phyloP scores from a whole-genome alignment of 2,329 filamentous ascomycete species.

The Exophiala aquamarina region DNA sequence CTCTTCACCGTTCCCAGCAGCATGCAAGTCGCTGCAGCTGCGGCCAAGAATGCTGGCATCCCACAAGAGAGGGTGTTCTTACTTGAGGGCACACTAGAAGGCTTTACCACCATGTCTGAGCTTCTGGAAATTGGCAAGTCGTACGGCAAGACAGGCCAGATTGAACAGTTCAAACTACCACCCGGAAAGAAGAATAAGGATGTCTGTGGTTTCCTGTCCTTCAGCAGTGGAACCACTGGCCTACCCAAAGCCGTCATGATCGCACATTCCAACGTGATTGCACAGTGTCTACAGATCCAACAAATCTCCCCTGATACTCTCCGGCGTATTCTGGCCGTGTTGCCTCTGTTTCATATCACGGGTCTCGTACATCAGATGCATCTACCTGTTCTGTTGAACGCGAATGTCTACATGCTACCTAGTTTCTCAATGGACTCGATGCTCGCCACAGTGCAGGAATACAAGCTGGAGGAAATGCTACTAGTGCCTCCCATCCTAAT shows the following conservation, averaged over 20 bases:
- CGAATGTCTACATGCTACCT: slow-evolving; percentile 65
- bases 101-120: slow-evolving; percentile 46
- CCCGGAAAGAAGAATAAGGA: slow-evolving; percentile 57
- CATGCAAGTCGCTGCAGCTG: slow-evolving; percentile 55
- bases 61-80: slow-evolving; percentile 54
- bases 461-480: slow-evolving; percentile 57
- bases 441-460: slow-evolving; percentile 53
- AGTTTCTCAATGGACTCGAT: slow-evolving; percentile 62
- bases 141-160: slow-evolving; percentile 45
- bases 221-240: slow-evolving; percentile 36
- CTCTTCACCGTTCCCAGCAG: slow-evolving; percentile 22
- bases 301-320: slow-evolving; percentile 52
- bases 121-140: slow-evolving; percentile 34
- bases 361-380: slow-evolving; percentile 64
- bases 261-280: slow-evolving; percentile 53
- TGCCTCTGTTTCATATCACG: slow-evolving; percentile 65
- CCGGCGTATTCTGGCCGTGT: slow-evolving; percentile 55
- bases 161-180: slow-evolving; percentile 50
- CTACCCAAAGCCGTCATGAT: slow-evolving; percentile 38
- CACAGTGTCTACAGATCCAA: slow-evolving; percentile 61
- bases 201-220: slow-evolving; percentile 50
- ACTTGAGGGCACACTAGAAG: slow-evolving; percentile 54
- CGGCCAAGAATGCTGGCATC: slow-evolving; percentile 56
- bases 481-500: slow-evolving; percentile 64
- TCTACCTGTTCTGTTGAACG: slow-evolving; percentile 62